Evolutionary conservation across 164 flowering plant genomes (phyloP).

Genomic region (Vitis amurensis): DNA sequence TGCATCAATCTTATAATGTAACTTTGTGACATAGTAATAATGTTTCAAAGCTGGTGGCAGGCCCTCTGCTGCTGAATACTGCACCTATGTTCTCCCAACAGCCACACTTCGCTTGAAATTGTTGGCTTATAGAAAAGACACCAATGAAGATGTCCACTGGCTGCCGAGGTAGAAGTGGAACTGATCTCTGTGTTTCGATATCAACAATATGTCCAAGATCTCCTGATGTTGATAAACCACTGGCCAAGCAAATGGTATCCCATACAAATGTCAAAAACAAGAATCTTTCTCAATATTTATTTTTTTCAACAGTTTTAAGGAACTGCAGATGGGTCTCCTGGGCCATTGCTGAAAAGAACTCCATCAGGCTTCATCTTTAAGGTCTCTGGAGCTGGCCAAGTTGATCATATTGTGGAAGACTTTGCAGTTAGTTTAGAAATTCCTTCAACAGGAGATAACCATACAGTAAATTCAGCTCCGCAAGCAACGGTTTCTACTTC

Average conservation of each 20-base stretch:
- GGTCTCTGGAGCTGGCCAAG: conserved; percentile 78
- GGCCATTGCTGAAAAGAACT: conserved; percentile 82
- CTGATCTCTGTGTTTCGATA: too few relatives aligned
- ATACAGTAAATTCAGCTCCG: conserved; percentile 86
- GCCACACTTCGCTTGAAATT: too few relatives aligned
- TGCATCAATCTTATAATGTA: conserved; percentile 89
- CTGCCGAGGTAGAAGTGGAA: too few relatives aligned
- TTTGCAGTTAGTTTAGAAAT: conserved; percentile 55
- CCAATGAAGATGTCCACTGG: too few relatives aligned
- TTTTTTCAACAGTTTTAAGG: conserved; percentile 79
- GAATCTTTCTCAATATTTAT: conserved; percentile 68
- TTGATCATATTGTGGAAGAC: conserved; percentile 21
- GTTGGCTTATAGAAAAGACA: too few relatives aligned
- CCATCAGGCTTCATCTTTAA: conserved; percentile 84
- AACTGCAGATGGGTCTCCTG: conserved; percentile 91
- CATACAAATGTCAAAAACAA: conserved; percentile 90
- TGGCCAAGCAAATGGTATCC: conserved; percentile 90
- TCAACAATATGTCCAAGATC: too few relatives aligned
- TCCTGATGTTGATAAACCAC: neutral
- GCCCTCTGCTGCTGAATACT: conserved; percentile 44
- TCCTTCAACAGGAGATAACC: conserved; percentile 89
- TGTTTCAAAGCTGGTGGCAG: conserved; percentile 81
- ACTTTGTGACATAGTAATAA: conserved; percentile 65
- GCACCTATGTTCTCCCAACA: too few relatives aligned
- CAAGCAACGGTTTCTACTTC: conserved; percentile 69